phyloP scores from a whole-genome alignment of 2,329 filamentous ascomycete species.

The Meredithiella fracta region DNA sequence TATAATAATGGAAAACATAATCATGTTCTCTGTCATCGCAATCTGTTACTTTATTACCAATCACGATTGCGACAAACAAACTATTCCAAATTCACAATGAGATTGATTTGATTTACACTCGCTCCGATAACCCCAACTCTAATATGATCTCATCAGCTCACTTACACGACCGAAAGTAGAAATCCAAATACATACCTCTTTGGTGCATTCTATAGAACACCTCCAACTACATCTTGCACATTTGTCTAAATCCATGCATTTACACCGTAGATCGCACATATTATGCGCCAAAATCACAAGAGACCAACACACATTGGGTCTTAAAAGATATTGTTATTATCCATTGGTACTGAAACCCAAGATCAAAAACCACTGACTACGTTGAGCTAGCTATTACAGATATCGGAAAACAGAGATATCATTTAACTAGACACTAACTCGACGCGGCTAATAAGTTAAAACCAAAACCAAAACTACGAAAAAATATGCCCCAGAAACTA shows the following conservation, averaged over 20 bases:
- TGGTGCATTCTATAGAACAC: no score
- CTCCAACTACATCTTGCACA: no score
- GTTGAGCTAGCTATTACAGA: background rate
- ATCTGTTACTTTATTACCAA: no score
- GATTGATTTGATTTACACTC: background rate
- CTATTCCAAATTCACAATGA: no score
- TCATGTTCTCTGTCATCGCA: no score
- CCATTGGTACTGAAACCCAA: constrained; percentile 13
- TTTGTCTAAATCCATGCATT: no score
- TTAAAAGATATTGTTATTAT: background rate
- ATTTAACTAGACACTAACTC: background rate
- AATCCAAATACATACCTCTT: background rate
- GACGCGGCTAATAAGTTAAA: background rate
- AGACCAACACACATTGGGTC: background rate
- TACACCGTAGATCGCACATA: no score
- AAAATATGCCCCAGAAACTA: background rate
- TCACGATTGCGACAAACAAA: no score
- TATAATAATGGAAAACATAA: no score
- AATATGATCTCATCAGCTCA: background rate
- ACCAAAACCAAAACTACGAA: background rate
- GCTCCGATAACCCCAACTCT: no score
- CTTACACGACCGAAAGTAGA: constrained; percentile 1
- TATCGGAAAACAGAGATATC: background rate
- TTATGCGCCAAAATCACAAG: background rate
- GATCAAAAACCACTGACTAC: background rate